These are phyloP conservation scores for Yarrowia galli DNA, from an alignment of 1,139 yeast genomes.

Conservation along the genomic window DNA sequence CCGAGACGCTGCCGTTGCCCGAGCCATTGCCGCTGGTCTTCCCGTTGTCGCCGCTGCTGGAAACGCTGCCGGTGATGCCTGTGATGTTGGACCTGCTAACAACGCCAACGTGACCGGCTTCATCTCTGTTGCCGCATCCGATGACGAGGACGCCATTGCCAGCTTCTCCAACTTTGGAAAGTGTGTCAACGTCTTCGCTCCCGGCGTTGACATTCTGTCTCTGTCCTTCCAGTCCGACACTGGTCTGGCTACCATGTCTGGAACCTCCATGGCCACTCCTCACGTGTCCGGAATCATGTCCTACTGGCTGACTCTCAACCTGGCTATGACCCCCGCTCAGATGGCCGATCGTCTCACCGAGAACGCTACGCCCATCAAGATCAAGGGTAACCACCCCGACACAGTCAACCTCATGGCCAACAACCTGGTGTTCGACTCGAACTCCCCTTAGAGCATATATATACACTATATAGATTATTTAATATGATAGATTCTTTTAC, in stretches of 20 bases:
- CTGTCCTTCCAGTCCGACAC: slow-evolving; percentile 40
- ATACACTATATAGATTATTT: slow-evolving; percentile 24
- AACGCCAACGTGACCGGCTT: slow-evolving; percentile 68
- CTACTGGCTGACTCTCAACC: slow-evolving; percentile 61
- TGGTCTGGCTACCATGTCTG: slow-evolving; percentile 59
- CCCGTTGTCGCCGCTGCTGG: slow-evolving; percentile 91
- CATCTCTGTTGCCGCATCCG: slow-evolving; percentile 80
- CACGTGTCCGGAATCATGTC: slow-evolving; percentile 70
- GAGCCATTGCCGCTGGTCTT: slow-evolving; percentile 74
- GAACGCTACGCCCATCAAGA: slow-evolving; percentile 26
- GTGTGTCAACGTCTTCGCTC: slow-evolving; percentile 85
- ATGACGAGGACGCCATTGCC: slow-evolving; percentile 70
- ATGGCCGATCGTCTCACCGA: slow-evolving; percentile 16
- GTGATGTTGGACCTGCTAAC: slow-evolving; percentile 82
- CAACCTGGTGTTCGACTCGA: slow-evolving; percentile 34
- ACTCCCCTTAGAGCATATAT: slow-evolving; percentile 23
- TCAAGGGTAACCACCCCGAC: slow-evolving; percentile 49
- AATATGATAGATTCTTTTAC: slow-evolving; percentile 28
- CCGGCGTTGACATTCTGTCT: slow-evolving; percentile 68
- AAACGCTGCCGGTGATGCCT: slow-evolving; percentile 78
- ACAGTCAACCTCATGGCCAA: slow-evolving; percentile 85
- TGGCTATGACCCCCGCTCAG: slow-evolving; percentile 58
- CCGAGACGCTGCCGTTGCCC: slow-evolving; percentile 75
- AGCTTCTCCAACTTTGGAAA: slow-evolving; percentile 86
- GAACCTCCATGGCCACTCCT: slow-evolving; percentile 95